A percentile compares a stretch with the other conserved stretches of the same genome.
Evolutionary conservation across 176 grass and related monocot genomes (phyloP).

Genomic region (Triticum urartu): DNA sequence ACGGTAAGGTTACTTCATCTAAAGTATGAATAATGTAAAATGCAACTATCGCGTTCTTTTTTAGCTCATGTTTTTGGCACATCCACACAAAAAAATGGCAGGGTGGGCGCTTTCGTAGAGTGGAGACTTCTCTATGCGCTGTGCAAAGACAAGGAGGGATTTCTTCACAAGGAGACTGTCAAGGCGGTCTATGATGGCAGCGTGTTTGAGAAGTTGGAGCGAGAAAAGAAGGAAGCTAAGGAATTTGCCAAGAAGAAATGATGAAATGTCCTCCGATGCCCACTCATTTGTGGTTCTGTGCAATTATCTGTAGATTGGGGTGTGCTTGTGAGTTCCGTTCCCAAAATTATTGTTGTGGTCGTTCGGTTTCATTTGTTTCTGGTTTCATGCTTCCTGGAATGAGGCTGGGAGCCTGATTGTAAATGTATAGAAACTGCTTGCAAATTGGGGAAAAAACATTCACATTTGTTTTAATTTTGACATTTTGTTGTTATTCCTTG

Average conservation of each 20-base stretch:
- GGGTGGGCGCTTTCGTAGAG: constrained; percentile 44
- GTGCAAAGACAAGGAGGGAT: constrained; percentile 65
- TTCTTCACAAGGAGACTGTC: constrained; percentile 60
- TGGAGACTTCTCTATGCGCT: constrained; percentile 53
- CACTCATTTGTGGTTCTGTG: background rate
- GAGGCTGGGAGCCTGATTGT: background rate
- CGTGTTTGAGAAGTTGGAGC: constrained; percentile 55
- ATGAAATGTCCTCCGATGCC: background rate
- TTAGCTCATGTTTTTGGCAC: background rate
- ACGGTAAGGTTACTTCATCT: constrained; percentile 34
- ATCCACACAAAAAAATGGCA: constrained; percentile 2
- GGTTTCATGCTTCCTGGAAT: background rate
- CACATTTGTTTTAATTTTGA: too few relatives aligned
- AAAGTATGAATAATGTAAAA: background rate
- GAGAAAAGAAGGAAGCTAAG: constrained; percentile 37
- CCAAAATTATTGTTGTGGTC: background rate
- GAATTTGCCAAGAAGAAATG: constrained; percentile 39
- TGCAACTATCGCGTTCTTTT: background rate
- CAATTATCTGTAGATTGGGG: background rate
- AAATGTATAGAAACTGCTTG: background rate
- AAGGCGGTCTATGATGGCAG: constrained; percentile 65
- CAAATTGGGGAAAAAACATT: background rate
- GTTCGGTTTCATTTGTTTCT: background rate
- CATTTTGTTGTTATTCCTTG: background rate
- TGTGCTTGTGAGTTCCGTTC: background rate